Conservation (phyloP, 2,329 filamentous ascomycete genomes). For the Colletotrichum nymphaeae region DNA sequence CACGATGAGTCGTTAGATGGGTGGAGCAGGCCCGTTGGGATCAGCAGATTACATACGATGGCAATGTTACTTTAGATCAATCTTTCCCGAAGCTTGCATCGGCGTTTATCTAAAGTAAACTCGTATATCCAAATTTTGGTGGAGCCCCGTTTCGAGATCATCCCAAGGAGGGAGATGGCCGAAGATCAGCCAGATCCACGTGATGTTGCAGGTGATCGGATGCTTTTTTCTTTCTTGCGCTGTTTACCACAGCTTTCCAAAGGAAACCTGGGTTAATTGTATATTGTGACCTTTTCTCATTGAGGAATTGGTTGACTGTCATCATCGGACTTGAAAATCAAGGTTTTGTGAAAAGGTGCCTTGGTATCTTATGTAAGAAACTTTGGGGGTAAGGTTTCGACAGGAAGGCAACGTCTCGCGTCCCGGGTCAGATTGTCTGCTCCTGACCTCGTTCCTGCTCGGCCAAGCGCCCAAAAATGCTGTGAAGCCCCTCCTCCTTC, state of each 20-base stretch:
- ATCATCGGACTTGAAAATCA: not conserved
- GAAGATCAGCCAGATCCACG: conserved; percentile 21
- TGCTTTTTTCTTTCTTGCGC: not conserved
- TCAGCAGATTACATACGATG: conserved; percentile 24
- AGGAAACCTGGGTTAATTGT: not conserved
- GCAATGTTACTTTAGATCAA: conserved; percentile 24
- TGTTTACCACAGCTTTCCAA: not conserved
- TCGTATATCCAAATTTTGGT: conserved; percentile 33
- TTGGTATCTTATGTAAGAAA: not conserved
- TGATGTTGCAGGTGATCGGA: conserved; percentile 27
- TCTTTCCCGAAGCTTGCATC: conserved; percentile 33
- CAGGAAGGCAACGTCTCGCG: not conserved
- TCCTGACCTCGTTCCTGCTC: conserved; percentile 2
- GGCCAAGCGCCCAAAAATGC: conserved; percentile 33
- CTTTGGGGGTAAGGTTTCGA: not conserved
- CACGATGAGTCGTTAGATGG: conserved; percentile 1
- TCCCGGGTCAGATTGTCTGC: not conserved
- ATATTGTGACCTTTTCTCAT: not conserved
- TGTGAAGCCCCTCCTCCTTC: conserved; percentile 24
- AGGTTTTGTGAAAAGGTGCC: not conserved
- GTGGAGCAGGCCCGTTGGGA: conserved; percentile 25
- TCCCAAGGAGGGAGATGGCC: conserved; percentile 27
- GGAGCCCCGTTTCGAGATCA: conserved; percentile 34
- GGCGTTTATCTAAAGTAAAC: conserved; percentile 31
- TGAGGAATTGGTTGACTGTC: not conserved